phyloP scores from a whole-genome alignment of 2,329 filamentous ascomycete genomes.

The Penicillium sp. region DNA sequence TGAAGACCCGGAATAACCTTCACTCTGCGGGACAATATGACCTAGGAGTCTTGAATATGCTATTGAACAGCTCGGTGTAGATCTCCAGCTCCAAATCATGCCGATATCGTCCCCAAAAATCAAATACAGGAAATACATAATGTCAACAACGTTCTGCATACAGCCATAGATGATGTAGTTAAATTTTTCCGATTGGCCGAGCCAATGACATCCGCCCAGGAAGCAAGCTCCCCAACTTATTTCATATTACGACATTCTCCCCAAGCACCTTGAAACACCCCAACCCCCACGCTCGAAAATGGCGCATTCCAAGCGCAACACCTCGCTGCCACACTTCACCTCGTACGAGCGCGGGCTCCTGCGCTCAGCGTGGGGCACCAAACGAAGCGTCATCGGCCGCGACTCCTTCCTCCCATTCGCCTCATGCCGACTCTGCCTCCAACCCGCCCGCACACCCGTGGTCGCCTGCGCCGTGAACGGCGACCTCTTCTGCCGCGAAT shows the following conservation, averaged over 20 bases:
- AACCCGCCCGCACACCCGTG: constrained; percentile 76
- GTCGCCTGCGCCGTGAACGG: constrained; percentile 75
- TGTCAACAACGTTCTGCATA: too few species aligned
- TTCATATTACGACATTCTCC: background rate
- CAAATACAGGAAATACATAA: too few species aligned
- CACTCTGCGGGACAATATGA: too few species aligned
- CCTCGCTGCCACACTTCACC: constrained; percentile 89
- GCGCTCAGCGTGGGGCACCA: constrained; percentile 76
- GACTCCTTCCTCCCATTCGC: constrained; percentile 92
- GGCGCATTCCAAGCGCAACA: constrained; percentile 72
- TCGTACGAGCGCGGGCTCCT: constrained; percentile 82
- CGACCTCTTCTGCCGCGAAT: constrained; percentile 94
- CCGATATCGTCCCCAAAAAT: too few species aligned
- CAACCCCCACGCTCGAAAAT: too few species aligned
- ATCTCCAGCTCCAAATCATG: too few species aligned
- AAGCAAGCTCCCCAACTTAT: background rate
- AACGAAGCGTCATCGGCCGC: constrained; percentile 76
- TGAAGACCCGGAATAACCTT: too few species aligned
- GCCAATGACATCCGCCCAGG: background rate
- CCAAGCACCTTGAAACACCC: too few species aligned
- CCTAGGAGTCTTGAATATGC: too few species aligned
- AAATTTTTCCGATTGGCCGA: too few species aligned
- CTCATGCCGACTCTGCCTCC: constrained; percentile 82
- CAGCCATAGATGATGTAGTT: too few species aligned
- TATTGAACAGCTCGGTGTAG: too few species aligned